Evolutionary conservation across 495 filamentous ascomycete genomes (phyloP), one percentile per base, ranked within the genome.

Genomic region (Podospora sp.): DNA sequence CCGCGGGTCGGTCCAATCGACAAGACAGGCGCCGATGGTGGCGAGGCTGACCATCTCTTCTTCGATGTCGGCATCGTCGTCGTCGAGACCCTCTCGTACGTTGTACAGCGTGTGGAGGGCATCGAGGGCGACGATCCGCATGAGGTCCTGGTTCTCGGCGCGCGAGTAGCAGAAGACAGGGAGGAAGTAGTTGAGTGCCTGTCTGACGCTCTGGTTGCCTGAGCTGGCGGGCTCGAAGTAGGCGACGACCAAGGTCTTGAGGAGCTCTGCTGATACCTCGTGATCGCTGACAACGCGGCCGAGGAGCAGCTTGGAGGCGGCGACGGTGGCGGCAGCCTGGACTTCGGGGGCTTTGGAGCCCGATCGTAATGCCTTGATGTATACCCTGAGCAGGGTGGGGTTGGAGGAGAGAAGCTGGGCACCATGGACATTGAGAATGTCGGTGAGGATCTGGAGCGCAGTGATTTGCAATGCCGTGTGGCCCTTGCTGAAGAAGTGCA

Each of bases 1-100:
- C 21, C 96, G 84, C 63, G 94, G 92, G 77, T 99, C 95, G 4
- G 95, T 98, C 95, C 95, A 99, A 74, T 99, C 95, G 1, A 92
- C 85, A 1, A 99, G 77, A 78, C 95, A 93, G 2, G 88, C 90
- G 27, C 89, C 86, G 35, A 97, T 90, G 29, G 89, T 85, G 9
- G 79, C 81, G 69, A 95, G 85, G 26, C 89, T 85, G 1, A 95
- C 89, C 85, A 95, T 96, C 71, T 92, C 85, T 59, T 93, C 90
- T 22, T 88, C 88, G 27, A 93, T 89, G 9, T 91, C 92, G 57
- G 91, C 85, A 65, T 95, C 94, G 24, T 89, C 88, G 66, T 93
- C 90, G 7, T 91, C 92, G 24, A 91, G 75, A 3, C 83, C 88
- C 66, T 91, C 89, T 59, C 91, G 87, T 55, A 93, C 83, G 35